These are phyloP conservation scores for Phytophthora hibernalis DNA, from an alignment of 352 stramenopile species.

Conservation along the genomic window DNA sequence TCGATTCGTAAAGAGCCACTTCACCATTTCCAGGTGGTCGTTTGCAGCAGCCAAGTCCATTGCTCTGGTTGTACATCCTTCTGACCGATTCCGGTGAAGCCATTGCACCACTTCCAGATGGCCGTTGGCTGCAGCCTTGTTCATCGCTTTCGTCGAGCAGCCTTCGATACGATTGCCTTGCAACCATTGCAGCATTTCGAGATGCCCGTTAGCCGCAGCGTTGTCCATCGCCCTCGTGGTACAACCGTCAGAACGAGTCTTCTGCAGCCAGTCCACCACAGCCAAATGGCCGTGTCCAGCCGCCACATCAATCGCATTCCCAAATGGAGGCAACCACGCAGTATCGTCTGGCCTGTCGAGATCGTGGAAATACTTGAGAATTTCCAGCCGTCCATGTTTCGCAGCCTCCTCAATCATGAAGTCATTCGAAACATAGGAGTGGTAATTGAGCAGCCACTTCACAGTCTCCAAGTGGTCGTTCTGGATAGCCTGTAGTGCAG, in stretches of 20 bases:
- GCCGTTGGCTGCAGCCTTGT: constrained; percentile 10
- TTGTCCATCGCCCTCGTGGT: constrained; percentile 6
- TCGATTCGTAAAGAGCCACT: constrained; percentile 15
- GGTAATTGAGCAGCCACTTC: constrained; percentile 13
- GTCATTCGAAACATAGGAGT: constrained; percentile 1
- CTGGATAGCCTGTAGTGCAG: constrained; percentile 8
- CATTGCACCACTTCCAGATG: constrained; percentile 9
- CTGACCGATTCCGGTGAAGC: constrained; percentile 12
- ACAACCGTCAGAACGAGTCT: not conserved
- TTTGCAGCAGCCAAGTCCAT: constrained; percentile 17
- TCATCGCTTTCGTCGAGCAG: not conserved
- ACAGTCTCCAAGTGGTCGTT: constrained; percentile 5
- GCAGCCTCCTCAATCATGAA: constrained; percentile 24
- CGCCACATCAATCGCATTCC: constrained; percentile 13
- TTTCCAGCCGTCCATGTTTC: constrained; percentile 1
- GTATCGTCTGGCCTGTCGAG: not conserved
- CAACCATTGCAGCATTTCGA: constrained; percentile 12
- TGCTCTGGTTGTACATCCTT: constrained; percentile 13
- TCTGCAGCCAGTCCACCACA: constrained; percentile 4
- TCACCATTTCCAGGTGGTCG: constrained; percentile 7
- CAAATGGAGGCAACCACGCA: not conserved
- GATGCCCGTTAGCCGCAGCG: constrained; percentile 8
- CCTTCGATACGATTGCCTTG: not conserved
- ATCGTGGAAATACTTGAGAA: constrained; percentile 19
- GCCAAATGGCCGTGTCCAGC: constrained; percentile 7